A percentile compares a stretch with the other conserved stretches of the same genome.
These are phyloP conservation scores for Oryza longistaminata DNA, from an alignment of 176 grass and related monocot genomes.

Conservation along the genomic window DNA sequence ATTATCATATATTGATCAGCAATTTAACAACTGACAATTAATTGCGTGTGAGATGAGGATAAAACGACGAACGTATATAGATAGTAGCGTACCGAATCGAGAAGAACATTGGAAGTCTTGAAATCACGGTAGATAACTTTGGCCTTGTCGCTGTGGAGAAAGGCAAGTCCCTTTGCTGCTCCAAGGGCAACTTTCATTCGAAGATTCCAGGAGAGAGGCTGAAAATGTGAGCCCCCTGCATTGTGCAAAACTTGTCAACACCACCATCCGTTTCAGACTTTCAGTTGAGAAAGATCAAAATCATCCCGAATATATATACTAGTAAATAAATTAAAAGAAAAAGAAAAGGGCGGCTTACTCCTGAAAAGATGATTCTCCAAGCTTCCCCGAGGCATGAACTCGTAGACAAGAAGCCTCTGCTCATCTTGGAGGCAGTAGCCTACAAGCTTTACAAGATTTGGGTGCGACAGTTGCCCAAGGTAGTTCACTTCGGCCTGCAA, in stretches of 20 bases:
- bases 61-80: background rate
- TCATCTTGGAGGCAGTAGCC: conserved; percentile 84
- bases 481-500: conserved; percentile 82
- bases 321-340: too few relatives aligned
- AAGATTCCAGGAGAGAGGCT: conserved; percentile 88
- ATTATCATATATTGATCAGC: background rate
- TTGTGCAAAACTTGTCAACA: conserved; percentile 10
- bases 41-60: background rate
- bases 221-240: conserved; percentile 63
- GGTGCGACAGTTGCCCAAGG: conserved; percentile 64
- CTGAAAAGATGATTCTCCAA: conserved; percentile 92
- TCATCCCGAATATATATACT: background rate
- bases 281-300: background rate
- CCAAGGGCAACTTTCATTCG: conserved; percentile 81
- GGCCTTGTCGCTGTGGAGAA: conserved; percentile 78
- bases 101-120: conserved; percentile 82
- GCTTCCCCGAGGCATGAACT: conserved; percentile 87
- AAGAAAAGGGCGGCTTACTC: conserved; percentile 29
- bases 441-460: conserved; percentile 69
- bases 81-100: conserved; percentile 53
- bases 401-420: conserved; percentile 82
- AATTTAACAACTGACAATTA: background rate
- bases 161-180: conserved; percentile 85
- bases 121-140: conserved; percentile 94
- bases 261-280: background rate